A percentile compares a stretch with the other conserved stretches of the same genome.
Evolutionary conservation across 768 basidiomycete genomes (phyloP).

Genomic region (Podaxis mareebaensis): DNA sequence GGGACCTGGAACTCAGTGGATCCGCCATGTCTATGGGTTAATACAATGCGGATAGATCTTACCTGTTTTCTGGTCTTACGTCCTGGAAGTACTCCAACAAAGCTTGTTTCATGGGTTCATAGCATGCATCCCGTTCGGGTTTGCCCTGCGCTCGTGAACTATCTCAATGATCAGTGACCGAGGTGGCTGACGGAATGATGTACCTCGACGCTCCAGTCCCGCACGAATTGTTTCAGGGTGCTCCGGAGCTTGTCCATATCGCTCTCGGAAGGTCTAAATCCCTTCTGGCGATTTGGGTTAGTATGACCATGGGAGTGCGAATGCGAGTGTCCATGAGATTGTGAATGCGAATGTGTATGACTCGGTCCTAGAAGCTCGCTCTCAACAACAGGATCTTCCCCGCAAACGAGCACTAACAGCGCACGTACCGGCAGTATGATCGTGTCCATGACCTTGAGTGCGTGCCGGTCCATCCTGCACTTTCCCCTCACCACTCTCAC

Average conservation of each 20-base stretch:
- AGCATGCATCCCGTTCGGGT: constrained; percentile 75
- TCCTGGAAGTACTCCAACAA: constrained; percentile 64
- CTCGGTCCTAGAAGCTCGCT: not conserved
- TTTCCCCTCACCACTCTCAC: constrained; percentile 9
- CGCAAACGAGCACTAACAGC: not conserved
- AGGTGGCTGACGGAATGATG: not conserved
- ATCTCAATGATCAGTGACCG: not conserved
- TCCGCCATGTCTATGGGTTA: not conserved
- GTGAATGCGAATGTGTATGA: constrained; percentile 23
- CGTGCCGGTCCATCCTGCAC: not conserved
- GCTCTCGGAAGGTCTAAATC: constrained; percentile 59
- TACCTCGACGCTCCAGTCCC: constrained; percentile 92
- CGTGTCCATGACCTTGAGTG: not conserved
- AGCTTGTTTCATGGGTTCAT: constrained; percentile 79
- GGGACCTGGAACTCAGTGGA: constrained; percentile 14
- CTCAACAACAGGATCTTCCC: constrained; percentile 2
- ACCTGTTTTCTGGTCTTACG: constrained; percentile 58
- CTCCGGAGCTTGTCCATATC: constrained; percentile 92
- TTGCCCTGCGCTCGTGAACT: constrained; percentile 50
- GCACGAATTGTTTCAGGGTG: constrained; percentile 89
- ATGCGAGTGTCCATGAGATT: constrained; percentile 30
- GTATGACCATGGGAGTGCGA: constrained; percentile 34
- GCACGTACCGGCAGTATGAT: constrained; percentile 3
- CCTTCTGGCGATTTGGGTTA: constrained; percentile 23
- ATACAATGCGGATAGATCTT: constrained; percentile 16